Evolutionary conservation across 495 filamentous ascomycete species (phyloP).

Genomic region (Clohesyomyces aquaticus): DNA sequence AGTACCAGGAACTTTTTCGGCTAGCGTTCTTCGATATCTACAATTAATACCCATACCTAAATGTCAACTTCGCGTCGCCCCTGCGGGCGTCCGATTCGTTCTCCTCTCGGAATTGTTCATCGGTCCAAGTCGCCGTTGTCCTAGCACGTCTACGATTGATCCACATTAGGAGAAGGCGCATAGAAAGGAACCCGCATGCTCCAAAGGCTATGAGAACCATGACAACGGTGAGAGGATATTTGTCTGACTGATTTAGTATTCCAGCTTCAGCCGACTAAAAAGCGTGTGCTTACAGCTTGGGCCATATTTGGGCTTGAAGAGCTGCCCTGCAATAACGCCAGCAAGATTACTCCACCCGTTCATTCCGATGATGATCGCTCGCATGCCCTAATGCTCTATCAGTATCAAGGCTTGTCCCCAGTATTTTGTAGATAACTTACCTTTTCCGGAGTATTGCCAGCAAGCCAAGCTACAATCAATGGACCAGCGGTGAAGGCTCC

Average conservation of each 20-base stretch:
- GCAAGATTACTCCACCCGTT: conserved; percentile 33
- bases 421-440: not conserved
- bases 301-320: conserved; percentile 30
- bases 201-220: conserved; percentile 26
- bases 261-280: not conserved
- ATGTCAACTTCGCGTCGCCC: conserved; percentile 19
- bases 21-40: not conserved
- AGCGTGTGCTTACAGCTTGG: conserved; percentile 6
- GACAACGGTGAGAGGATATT: conserved; percentile 22
- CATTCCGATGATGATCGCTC: conserved; percentile 26
- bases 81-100: not conserved
- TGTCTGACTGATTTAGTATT: not conserved
- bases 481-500: conserved; percentile 28
- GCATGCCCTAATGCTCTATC: conserved; percentile 6
- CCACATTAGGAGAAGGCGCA: conserved; percentile 4
- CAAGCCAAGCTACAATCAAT: conserved; percentile 28
- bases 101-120: conserved; percentile 5
- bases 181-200: conserved; percentile 7
- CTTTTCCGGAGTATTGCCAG: conserved; percentile 29
- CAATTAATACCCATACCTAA: conserved; percentile 20
- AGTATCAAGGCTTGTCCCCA: not conserved
- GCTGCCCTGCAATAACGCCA: conserved; percentile 30
- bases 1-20: too few species aligned
- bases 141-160: conserved; percentile 9
- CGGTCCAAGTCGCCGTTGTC: conserved; percentile 5